A percentile compares a stretch with the other conserved stretches of the same genome.
These are phyloP conservation scores for Colletotrichum caudatum DNA, from an alignment of 2,329 filamentous ascomycete genomes.

Conservation along the genomic window DNA sequence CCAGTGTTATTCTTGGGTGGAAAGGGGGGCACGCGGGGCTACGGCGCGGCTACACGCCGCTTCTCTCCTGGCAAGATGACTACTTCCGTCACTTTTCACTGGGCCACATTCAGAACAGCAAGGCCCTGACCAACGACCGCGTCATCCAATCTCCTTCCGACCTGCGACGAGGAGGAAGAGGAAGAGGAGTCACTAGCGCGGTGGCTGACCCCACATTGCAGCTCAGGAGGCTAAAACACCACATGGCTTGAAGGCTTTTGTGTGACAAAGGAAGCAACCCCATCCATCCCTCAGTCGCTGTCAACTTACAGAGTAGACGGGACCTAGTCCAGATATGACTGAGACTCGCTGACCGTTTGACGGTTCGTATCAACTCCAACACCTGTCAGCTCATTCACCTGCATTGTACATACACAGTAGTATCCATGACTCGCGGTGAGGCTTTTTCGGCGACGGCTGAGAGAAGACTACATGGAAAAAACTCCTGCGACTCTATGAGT, in stretches of 20 bases:
- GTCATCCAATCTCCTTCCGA: constrained; percentile 17
- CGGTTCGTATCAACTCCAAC: constrained; percentile 14
- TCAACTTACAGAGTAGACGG: constrained; percentile 7
- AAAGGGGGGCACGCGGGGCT: constrained; percentile 15
- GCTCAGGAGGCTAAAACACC: constrained; percentile 36
- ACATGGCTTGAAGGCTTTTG: constrained; percentile 29
- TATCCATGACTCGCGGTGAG: constrained; percentile 28
- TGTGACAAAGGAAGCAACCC: constrained; percentile 12
- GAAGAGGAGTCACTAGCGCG: constrained; percentile 5
- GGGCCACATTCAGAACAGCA: not conserved
- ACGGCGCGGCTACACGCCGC: constrained; percentile 6
- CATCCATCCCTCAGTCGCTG: constrained; percentile 8
- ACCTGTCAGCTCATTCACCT: constrained; percentile 7
- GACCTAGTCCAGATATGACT: constrained; percentile 13
- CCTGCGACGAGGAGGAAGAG: constrained; percentile 15
- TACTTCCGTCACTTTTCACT: constrained; percentile 18
- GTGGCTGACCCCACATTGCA: constrained; percentile 34
- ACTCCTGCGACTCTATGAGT: not conserved
- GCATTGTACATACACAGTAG: not conserved
- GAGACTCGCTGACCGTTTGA: constrained; percentile 10
- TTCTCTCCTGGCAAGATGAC: constrained; percentile 3
- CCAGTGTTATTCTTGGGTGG: constrained; percentile 31
- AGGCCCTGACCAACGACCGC: constrained; percentile 4
- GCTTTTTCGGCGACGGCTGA: not conserved
- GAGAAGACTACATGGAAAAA: constrained; percentile 11